Evolutionary conservation across 139 green algal species (phyloP).

Genomic region (Penium margaritaceum): DNA sequence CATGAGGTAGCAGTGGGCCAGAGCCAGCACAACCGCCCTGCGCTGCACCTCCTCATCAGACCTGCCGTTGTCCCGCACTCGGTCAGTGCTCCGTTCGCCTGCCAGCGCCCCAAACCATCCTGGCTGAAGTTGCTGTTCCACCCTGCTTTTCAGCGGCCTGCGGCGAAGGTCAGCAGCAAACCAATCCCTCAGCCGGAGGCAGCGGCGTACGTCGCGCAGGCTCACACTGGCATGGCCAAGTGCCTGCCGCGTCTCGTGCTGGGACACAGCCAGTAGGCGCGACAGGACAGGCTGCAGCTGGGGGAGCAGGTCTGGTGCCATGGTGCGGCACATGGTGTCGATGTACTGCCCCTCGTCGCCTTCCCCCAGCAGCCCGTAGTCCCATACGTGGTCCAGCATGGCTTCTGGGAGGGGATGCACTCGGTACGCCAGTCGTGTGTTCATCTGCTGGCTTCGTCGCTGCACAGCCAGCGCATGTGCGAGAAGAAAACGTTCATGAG

Average conservation of each 20-base stretch:
- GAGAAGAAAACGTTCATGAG: too few relatives aligned
- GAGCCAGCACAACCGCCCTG: constrained; percentile 24
- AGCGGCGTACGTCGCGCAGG: constrained; percentile 43
- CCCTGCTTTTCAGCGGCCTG: too few relatives aligned
- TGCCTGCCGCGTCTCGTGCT: constrained; percentile 12
- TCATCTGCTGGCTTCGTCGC: neutral
- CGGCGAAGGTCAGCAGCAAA: constrained; percentile 7
- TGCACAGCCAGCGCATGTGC: too few relatives aligned
- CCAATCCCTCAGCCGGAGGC: constrained; percentile 24
- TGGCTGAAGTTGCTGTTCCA: too few relatives aligned
- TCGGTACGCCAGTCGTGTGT: constrained; percentile 32
- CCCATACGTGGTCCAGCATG: constrained; percentile 45
- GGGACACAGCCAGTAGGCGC: constrained; percentile 26
- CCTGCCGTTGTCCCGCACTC: too few relatives aligned
- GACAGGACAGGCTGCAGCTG: constrained; percentile 29
- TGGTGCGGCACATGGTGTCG: constrained; percentile 27
- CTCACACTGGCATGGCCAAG: constrained; percentile 13
- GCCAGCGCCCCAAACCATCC: too few relatives aligned
- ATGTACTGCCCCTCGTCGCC: constrained; percentile 41
- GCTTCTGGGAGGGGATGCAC: constrained; percentile 45
- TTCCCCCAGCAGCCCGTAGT: constrained; percentile 34
- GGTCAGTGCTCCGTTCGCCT: too few relatives aligned
- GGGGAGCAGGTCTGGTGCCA: neutral
- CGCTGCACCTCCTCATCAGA: constrained; percentile 9
- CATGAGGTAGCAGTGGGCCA: constrained; percentile 35